Percentiles rank a stretch among this genome's conserved stretches.
These are phyloP conservation scores for Chromosphaera perkinsii DNA, from an alignment of 208 protist species.

Conservation along the genomic window DNA sequence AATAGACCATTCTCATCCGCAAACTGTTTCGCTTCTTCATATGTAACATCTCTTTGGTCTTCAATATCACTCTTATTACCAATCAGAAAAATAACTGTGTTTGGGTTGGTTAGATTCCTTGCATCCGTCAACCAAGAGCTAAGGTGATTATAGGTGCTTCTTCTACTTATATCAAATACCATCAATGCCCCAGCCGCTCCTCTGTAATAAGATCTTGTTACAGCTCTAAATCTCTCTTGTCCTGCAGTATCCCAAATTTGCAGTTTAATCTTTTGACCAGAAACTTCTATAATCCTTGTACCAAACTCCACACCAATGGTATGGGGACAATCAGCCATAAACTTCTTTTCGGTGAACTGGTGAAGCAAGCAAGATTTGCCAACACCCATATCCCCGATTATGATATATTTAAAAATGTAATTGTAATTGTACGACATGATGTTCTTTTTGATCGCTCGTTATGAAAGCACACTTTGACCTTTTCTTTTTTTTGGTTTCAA, in stretches of 20 bases:
- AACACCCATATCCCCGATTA: slow-evolving; percentile 92
- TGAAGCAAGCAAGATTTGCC: slow-evolving; percentile 93
- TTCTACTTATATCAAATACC: slow-evolving; percentile 86
- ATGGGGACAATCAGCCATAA: slow-evolving; percentile 82
- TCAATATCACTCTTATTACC: slow-evolving; percentile 92
- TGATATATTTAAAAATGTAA: slow-evolving; percentile 97
- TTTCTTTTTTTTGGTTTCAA: too few species aligned
- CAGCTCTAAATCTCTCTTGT: slow-evolving; percentile 66
- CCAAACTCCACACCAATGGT: slow-evolving; percentile 97
- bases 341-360: slow-evolving; percentile 90
- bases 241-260: slow-evolving; percentile 93
- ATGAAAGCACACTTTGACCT: too few species aligned
- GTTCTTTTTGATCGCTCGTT: slow-evolving; percentile 4
- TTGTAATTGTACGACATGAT: slow-evolving; percentile 57
- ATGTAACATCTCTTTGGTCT: slow-evolving; percentile 84
- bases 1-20: slow-evolving; percentile 81
- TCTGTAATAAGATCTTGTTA: slow-evolving; percentile 89
- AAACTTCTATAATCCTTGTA: slow-evolving; percentile 85
- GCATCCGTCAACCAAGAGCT: slow-evolving; percentile 88
- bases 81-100: slow-evolving; percentile 77
- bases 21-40: slow-evolving; percentile 86
- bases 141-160: slow-evolving; percentile 66
- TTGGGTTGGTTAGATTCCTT: slow-evolving; percentile 77
- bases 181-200: slow-evolving; percentile 86
- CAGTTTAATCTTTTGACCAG: slow-evolving; percentile 86